These are phyloP conservation scores for Kregervanrija delftensis DNA, from an alignment of 805 yeast species.

Conservation along the genomic window DNA sequence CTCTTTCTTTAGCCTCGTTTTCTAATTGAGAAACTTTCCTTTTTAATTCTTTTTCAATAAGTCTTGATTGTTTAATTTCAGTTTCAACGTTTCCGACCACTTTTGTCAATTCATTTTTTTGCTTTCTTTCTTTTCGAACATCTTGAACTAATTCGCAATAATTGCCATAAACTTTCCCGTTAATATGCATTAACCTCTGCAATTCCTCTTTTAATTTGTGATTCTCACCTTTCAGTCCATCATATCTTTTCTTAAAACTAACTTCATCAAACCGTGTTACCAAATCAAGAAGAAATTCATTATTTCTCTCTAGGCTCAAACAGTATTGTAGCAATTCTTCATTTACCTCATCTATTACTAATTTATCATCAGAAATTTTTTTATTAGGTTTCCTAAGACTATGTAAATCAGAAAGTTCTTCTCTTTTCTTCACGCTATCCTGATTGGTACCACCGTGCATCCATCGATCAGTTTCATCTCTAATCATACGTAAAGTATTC, in stretches of 20 bases:
- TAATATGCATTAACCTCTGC: constrained; percentile 15
- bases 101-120: background rate
- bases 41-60: background rate
- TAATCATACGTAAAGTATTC: constrained; percentile 18
- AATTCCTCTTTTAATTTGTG: constrained; percentile 11
- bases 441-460: too few relatives aligned
- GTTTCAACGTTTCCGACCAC: background rate
- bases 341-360: constrained; percentile 3
- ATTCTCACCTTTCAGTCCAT: constrained; percentile 4
- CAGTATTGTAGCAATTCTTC: constrained; percentile 9
- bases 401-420: too few relatives aligned
- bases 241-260: constrained; percentile 14
- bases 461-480: constrained; percentile 13
- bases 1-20: constrained; percentile 1
- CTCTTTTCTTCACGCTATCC: too few relatives aligned
- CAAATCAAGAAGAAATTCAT: constrained; percentile 9
- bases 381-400: too few relatives aligned
- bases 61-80: background rate
- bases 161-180: constrained; percentile 20
- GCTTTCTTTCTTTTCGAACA: constrained; percentile 1
- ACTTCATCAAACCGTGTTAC: constrained; percentile 13
- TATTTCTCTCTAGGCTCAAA: constrained; percentile 15
- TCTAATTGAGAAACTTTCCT: background rate
- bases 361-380: too few relatives aligned
- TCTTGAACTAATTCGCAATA: constrained; percentile 18